Evolutionary conservation across 257 asterid species (phyloP).

Genomic region (Perilla frutescens): DNA sequence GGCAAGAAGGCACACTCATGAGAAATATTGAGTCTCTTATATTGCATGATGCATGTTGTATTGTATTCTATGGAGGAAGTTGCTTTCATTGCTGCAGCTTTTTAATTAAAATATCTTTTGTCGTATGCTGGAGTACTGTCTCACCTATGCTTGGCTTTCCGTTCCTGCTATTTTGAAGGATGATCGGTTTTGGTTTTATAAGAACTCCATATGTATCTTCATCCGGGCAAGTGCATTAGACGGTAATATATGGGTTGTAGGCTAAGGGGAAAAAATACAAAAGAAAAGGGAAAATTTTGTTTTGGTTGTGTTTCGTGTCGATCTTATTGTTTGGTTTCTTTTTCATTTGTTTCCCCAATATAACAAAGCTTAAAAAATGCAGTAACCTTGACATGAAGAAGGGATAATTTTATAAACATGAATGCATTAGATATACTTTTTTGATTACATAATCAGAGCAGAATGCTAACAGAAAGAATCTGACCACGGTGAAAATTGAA

Average conservation of each 20-base stretch:
- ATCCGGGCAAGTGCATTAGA: too few species aligned
- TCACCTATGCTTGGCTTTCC: constrained; percentile 14
- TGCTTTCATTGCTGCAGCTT: constrained; percentile 5
- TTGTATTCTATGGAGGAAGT: background rate
- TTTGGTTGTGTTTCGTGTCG: background rate
- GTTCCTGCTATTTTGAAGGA: background rate
- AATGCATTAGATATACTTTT: background rate
- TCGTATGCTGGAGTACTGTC: constrained; percentile 2
- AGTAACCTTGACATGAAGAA: background rate
- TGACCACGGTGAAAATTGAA: background rate
- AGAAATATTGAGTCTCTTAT: constrained; percentile 22
- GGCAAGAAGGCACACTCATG: background rate
- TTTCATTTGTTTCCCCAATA: background rate
- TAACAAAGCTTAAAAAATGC: background rate
- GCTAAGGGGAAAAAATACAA: background rate
- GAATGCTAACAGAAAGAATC: constrained; percentile 3
- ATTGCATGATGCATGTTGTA: constrained; percentile 25
- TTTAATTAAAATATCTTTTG: background rate
- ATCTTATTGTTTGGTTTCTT: constrained; percentile 9
- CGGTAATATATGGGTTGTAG: too few species aligned
- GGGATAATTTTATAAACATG: background rate
- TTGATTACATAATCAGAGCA: background rate
- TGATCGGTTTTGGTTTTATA: constrained; percentile 13
- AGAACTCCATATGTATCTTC: constrained; percentile 22
- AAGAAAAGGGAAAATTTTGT: background rate